A percentile compares a stretch with the other conserved stretches of the same genome.
These are phyloP conservation scores for Rhipidocladum racemiflorum DNA, from an alignment of 176 grass and related monocot genomes.

Conservation along the genomic window DNA sequence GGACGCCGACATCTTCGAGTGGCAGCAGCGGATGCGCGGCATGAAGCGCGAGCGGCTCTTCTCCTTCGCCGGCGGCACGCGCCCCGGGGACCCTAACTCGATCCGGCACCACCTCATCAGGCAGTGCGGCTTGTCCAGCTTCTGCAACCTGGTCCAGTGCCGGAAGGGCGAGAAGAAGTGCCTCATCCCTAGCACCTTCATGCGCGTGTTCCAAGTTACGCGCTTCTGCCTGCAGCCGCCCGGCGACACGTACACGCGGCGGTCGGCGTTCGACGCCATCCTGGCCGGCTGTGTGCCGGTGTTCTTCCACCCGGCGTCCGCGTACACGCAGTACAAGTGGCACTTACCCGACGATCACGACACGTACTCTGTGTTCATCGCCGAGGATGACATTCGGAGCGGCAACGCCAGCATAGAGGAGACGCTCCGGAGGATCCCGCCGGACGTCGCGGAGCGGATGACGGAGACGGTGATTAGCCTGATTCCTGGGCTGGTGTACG, in stretches of 20 bases:
- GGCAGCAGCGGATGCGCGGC: constrained; percentile 59
- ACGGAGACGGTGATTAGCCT: constrained; percentile 64
- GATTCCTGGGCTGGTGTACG: constrained; percentile 60
- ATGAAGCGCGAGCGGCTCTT: constrained; percentile 47
- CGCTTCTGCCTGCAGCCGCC: constrained; percentile 78
- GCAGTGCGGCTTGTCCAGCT: constrained; percentile 47
- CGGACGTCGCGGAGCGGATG: constrained; percentile 46
- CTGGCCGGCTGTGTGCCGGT: constrained; percentile 76
- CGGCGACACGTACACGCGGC: constrained; percentile 61
- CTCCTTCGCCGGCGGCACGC: constrained; percentile 65
- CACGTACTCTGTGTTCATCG: constrained; percentile 61
- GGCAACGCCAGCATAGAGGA: constrained; percentile 61
- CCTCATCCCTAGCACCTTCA: constrained; percentile 52
- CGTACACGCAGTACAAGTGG: constrained; percentile 68
- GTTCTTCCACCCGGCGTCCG: constrained; percentile 61
- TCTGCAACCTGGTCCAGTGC: constrained; percentile 62
- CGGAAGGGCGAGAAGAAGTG: constrained; percentile 36
- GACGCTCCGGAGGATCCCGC: constrained; percentile 46
- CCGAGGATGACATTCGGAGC: constrained; percentile 46
- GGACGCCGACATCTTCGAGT: constrained; percentile 48
- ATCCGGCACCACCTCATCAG: constrained; percentile 68
- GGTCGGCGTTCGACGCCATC: constrained; percentile 78
- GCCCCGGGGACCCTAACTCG: constrained; percentile 40
- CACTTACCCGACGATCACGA: constrained; percentile 54
- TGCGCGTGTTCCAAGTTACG: constrained; percentile 61